Evolutionary conservation across 345 rosid species (phyloP), one percentile per base, ranked within the genome.

Genomic region (Boechera retrofracta): DNA sequence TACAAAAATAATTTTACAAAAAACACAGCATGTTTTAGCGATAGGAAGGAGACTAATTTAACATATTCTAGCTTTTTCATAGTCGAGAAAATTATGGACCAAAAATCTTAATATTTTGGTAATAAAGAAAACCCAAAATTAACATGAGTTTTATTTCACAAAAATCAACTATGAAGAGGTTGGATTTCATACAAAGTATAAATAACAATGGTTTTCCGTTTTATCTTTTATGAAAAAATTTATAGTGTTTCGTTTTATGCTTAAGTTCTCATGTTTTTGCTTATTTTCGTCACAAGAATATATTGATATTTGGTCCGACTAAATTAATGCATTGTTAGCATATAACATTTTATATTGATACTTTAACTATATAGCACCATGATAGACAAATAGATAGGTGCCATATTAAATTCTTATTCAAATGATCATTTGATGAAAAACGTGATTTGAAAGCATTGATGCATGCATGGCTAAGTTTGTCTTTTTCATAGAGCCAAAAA

Each of bases 391-490:
- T 47, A 38, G 26, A n/a, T 35, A 51, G 73, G 53, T 67, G 79
- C 18, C 44, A 48, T 74, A 32, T 28, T 48, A 58, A 36, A 58
- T 28, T 56, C 32, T 57, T 16, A 67, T 53, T 59, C 68, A 41
- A 68, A 51, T 68, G 51, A 68, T 69, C 62, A 76, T 75, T 38
- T 67, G 68, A 67, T 58, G 62, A 42, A 75, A 67, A 76, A 68
- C 74, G 79, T 76, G 79, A 51, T 59, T 76, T 67, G 55, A 60
- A 68, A 68, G 79, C 63, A 49, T 75, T 59, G 73, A 67, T 67
- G 79, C 73, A 49, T 67, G 79, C 79, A 76, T 76, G 79, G 63
- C 74, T 51, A 76, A 68, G 62, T 68, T 76, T 76, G 74, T 76
- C 74, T 76, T 76, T 76, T 67, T 60, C 63, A 18, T 41, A 9